Conservation (phyloP, 176 grass and related monocot genomes). For the Oryza longistaminata region DNA sequence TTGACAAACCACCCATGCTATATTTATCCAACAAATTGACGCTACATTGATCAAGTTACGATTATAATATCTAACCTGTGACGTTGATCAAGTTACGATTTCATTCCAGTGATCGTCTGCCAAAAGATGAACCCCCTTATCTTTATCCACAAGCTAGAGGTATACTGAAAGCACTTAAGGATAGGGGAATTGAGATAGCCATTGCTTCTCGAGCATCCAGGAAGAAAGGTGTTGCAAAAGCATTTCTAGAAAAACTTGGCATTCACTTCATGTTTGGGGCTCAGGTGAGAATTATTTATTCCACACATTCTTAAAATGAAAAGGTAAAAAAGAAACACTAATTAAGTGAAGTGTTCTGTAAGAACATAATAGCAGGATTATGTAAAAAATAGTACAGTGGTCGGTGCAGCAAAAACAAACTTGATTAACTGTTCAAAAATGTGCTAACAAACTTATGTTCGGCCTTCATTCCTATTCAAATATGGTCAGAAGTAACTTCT, state of each 20-base stretch:
- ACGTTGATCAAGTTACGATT: neutral
- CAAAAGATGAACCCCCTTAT: slow-evolving; percentile 40
- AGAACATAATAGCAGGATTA: neutral
- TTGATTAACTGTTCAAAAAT: neutral
- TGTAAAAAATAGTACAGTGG: neutral
- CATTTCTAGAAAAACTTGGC: slow-evolving; percentile 46
- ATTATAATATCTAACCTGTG: neutral
- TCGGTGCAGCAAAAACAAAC: neutral
- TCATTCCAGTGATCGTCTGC: slow-evolving; percentile 39
- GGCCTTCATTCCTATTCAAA: too few relatives aligned
- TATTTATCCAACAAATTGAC: neutral
- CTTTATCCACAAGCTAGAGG: slow-evolving; percentile 43
- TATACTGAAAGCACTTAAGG: slow-evolving; percentile 45
- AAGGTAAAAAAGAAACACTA: neutral
- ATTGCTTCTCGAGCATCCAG: slow-evolving; percentile 50
- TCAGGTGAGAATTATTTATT: slow-evolving; percentile 22
- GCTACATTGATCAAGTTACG: neutral
- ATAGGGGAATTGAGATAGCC: slow-evolving; percentile 39
- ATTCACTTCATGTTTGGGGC: slow-evolving; percentile 30
- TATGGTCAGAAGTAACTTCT: neutral
- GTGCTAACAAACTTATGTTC: neutral
- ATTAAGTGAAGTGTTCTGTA: neutral
- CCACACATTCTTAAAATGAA: neutral
- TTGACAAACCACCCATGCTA: neutral
- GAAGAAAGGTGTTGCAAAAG: slow-evolving; percentile 29